Evolutionary conservation across 257 asterid genomes (phyloP), one percentile per base, ranked within the genome.

Genomic region (Fraxinus americana): DNA sequence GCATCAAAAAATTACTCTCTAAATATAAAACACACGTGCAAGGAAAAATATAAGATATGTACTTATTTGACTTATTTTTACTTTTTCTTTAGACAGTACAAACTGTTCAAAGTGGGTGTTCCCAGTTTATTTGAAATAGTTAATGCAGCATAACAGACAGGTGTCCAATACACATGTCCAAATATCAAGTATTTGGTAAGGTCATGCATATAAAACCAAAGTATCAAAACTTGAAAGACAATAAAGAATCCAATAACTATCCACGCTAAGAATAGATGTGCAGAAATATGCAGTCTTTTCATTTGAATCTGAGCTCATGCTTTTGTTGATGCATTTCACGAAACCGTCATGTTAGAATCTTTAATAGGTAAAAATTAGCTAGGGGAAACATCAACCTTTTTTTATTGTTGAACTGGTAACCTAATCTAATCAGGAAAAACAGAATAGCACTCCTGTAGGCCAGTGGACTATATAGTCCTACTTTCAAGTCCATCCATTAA

Each of bases 261-360:
- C 23, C 27, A n/a, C 9, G 13, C 66, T 57, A 57, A 19, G 21
- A 57, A 57, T 57, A 57, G 27, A 57, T n/a, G 66, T n/a, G 12
- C 29, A 57, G 25, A 48, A 14, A 48, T 16, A 48, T 48, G 21
- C n/a, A 48, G 6, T 48, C n/a, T 16, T 48, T 16, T 48, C 59
- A 48, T 48, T 48, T 48, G 21, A 48, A 16, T 48, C 21, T 52
- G 7, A 1, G 25, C 27, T n/a, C 13, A 7, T 6, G 66, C 29
- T 57, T n/a, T n/a, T 57, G 27, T n/a, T 57, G 27, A 57, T 57
- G 66, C 66, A 57, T 57, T 57, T 57, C 29, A 57, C n/a, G 65
- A 57, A 57, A 57, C 25, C 19, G 66, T n/a, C 29, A n/a, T n/a
- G 21, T 57, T 57, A 57, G 13, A n/a, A 57, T n/a, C 5, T 57